Base-by-base conservation (phyloP, 306 rosid genomes). In the Rosa persica region DNA sequence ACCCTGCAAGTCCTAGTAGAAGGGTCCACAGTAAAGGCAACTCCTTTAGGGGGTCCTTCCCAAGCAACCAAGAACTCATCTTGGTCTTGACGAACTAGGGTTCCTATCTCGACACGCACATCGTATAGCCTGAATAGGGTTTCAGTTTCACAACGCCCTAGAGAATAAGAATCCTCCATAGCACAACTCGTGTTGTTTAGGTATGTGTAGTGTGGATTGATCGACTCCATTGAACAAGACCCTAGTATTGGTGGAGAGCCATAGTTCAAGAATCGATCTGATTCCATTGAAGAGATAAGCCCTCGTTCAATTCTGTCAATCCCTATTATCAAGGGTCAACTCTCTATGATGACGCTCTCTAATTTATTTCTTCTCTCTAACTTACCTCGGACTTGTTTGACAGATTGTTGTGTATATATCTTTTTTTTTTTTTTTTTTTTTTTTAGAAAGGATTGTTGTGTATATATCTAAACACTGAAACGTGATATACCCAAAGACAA, bases 71-170 rank as follows among this genome's bases (percentile, higher is more conserved):
- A 27, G 74, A 88, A 91, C 10, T 85, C 84, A 42, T 84, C 85
- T 38, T 27, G 86, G 60, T 58, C 3, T 8, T 61, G 39, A 0
- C 72, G 79, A 72, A 86, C 89, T 57, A 91, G 89, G 69, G 70
- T 87, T 76, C 97, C 98, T 58, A 89, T 87, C 74, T 93, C 95
- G 38, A 91, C 83, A 78, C 84, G n/a, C 80, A 91, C 97, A 70
- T 91, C 90, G 76, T 89, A 75, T 51, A 93, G 74, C 81, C 83
- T 89, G 76, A 83, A 83, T 69, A 96, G 97, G 70, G 71, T 30
- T 8, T 70, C 68, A 34, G 67, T 4, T 60, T 60, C 67, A 55
- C 62, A n/a, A 55, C 5, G 62, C 67, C 38, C 39, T 60, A 5
- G 36, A 60, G 38, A 25, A n/a, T 19, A 8, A 57, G 12, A 22